Conservation (phyloP, 2,329 filamentous ascomycete species). For the Cordyceps javanica region DNA sequence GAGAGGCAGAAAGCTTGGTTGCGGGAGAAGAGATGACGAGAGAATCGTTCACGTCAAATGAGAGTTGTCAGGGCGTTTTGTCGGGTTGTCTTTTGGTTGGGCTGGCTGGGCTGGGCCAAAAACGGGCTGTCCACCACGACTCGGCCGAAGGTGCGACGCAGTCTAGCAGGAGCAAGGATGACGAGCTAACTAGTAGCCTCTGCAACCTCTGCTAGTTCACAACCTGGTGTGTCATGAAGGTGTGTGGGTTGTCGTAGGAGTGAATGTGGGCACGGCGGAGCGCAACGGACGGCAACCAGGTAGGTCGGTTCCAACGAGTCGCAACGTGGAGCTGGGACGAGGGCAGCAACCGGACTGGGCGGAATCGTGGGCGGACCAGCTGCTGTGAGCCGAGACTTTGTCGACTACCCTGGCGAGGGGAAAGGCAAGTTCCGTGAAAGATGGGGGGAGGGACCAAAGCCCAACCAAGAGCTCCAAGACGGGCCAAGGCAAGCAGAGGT, state of each 20-base stretch:
- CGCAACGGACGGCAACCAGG: neutral
- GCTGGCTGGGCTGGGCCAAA: slow-evolving; percentile 3
- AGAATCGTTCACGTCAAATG: neutral
- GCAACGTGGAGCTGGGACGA: neutral
- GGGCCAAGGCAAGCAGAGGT: too few species aligned
- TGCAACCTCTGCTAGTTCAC: neutral
- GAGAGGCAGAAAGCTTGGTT: too few species aligned
- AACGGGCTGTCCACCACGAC: slow-evolving; percentile 1
- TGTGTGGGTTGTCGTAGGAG: neutral
- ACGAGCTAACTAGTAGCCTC: neutral
- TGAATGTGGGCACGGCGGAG: neutral
- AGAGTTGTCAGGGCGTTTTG: neutral
- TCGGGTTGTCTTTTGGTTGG: slow-evolving; percentile 3
- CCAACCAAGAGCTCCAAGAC: neutral
- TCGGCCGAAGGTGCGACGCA: slow-evolving; percentile 6
- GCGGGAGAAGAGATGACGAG: neutral
- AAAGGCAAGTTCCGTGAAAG: neutral
- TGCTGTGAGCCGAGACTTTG: neutral
- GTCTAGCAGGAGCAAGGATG: neutral
- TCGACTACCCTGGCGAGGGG: neutral
- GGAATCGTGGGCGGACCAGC: neutral
- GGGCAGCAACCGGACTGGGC: neutral
- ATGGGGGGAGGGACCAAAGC: neutral
- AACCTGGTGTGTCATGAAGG: neutral
- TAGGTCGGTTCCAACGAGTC: neutral